Evolutionary conservation across 2,329 filamentous ascomycete genomes (phyloP).

Genomic region (Apiospora hydei): DNA sequence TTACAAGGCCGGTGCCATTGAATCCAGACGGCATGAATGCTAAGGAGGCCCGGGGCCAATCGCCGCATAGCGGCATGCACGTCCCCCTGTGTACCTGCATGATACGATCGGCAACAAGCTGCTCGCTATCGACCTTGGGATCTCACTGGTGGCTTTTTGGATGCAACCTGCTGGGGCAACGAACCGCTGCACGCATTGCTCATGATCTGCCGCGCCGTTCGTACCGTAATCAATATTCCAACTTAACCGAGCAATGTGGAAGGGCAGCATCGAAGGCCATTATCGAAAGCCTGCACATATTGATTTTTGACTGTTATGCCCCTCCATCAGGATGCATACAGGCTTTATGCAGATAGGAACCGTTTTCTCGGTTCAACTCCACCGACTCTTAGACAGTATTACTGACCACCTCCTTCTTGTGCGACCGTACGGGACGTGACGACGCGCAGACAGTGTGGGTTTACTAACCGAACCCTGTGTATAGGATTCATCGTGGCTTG

Average conservation of each 20-base stretch:
- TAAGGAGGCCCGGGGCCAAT: conserved; percentile 16
- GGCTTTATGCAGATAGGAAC: conserved; percentile 1
- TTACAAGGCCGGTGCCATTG: conserved; percentile 8
- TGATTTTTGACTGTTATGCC: conserved; percentile 6
- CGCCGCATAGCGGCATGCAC: conserved; percentile 18
- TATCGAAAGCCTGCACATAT: conserved; percentile 8
- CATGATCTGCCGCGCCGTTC: conserved; percentile 16
- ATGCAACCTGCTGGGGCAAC: conserved; percentile 1
- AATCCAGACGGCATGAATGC: conserved; percentile 17
- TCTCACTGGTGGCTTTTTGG: conserved; percentile 15
- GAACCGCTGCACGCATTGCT: conserved; percentile 3
- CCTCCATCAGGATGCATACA: background rate
- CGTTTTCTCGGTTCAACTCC: conserved; percentile 5
- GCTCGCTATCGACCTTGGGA: conserved; percentile 20
- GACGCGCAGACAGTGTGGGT: conserved; percentile 20
- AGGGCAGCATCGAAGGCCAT: background rate
- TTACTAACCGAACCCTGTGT: conserved; percentile 1
- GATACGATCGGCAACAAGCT: conserved; percentile 18
- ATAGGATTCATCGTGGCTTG: conserved; percentile 20
- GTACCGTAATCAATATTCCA: conserved; percentile 9
- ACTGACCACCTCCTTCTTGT: background rate
- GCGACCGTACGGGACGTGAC: background rate
- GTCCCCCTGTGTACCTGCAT: conserved; percentile 18
- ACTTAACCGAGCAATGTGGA: conserved; percentile 2
- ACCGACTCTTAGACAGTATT: background rate